Percentiles rank a stretch among this genome's conserved stretches.
Conservation (phyloP, 805 yeast species). For the Wickerhamiella sergipiensis region DNA sequence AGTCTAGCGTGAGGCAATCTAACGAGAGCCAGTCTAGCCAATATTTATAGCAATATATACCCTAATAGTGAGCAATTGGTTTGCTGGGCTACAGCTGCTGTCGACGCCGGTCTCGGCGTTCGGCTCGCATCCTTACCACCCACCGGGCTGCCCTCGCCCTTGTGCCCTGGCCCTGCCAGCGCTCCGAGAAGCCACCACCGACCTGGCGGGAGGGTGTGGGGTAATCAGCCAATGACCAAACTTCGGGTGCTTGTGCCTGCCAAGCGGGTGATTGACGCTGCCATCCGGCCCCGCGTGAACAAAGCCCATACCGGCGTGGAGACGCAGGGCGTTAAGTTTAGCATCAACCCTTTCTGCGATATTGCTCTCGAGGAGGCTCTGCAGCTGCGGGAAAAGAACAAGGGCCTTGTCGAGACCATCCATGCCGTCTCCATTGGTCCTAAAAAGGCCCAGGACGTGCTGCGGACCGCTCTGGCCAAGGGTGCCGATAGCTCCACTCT, state of each 20-base stretch:
- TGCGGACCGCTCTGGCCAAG: conserved; percentile 84
- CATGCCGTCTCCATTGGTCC: conserved; percentile 92
- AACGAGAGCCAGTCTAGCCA: conserved; percentile 9
- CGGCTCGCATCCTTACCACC: no score
- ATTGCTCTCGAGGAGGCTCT: conserved; percentile 95
- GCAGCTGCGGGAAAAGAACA: conserved; percentile 53
- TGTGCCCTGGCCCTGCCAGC: neutral
- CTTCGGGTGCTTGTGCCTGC: conserved; percentile 73
- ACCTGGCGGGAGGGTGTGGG: neutral
- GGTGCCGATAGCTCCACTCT: conserved; percentile 84
- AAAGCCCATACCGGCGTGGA: conserved; percentile 74
- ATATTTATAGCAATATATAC: neutral
- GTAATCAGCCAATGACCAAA: conserved; percentile 12
- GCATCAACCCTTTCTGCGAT: conserved; percentile 95
- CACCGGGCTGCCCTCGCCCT: neutral
- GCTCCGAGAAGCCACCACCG: neutral
- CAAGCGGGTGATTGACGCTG: conserved; percentile 87
- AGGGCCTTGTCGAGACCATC: conserved; percentile 55
- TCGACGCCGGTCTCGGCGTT: no score
- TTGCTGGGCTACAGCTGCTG: no score
- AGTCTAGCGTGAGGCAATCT: no score
- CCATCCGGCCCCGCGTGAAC: conserved; percentile 85
- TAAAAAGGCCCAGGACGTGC: conserved; percentile 69
- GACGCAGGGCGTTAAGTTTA: conserved; percentile 77
- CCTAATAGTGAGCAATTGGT: no score